Evolutionary conservation across 2,329 filamentous ascomycete genomes (phyloP), one percentile per base, ranked within the genome.

Genomic region (Penicillium digitatum): DNA sequence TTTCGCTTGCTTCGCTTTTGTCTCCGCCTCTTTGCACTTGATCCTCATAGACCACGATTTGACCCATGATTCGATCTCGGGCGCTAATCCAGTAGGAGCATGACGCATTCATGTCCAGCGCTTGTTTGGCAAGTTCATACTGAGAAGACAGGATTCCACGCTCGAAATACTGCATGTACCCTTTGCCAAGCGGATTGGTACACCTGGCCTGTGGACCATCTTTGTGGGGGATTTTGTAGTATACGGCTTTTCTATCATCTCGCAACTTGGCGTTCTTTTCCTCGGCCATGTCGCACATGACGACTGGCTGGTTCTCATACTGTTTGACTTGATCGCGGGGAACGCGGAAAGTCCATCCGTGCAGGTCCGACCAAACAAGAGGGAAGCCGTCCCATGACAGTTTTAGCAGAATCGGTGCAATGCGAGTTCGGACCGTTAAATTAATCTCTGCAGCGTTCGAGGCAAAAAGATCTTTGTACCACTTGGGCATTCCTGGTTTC

Each of bases 41-140:
- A 32, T 86, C 79, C 56, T 91, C 81, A 69, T 95, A 96, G 1
- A 99, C 88, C 2, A 95, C 92, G 81, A 97, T 89, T 68, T 99
- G 94, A n/a, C 87, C 89, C 81, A 79, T 93, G 73, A 99, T 99
- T 47, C 94, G 82, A 68, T 96, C 90, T 58, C 94, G 83, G 16
- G 94, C 92, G 66, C 90, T 96, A 65, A 99, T 97, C 94, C 95
- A 99, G 74, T 99, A 99, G 0, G 93, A 97, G 70, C 95, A 99
- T 0, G 91, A 96, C 0, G 94, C 91, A 65, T 99, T 99, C 94
- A 99, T 99, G 65, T 97, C 89, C 40, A 99, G 78, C 0, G 95
- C 94, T 71, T 96, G 91, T 68, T 95, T 97, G 0, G 94, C 94
- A 66, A 96, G 93, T 0, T 85, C 72, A 66, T 88, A 97, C 71